Percentiles rank a stretch among this genome's conserved stretches.
These are phyloP conservation scores for Cercophora sp. DNA, from an alignment of 495 filamentous ascomycete genomes.

Conservation along the genomic window DNA sequence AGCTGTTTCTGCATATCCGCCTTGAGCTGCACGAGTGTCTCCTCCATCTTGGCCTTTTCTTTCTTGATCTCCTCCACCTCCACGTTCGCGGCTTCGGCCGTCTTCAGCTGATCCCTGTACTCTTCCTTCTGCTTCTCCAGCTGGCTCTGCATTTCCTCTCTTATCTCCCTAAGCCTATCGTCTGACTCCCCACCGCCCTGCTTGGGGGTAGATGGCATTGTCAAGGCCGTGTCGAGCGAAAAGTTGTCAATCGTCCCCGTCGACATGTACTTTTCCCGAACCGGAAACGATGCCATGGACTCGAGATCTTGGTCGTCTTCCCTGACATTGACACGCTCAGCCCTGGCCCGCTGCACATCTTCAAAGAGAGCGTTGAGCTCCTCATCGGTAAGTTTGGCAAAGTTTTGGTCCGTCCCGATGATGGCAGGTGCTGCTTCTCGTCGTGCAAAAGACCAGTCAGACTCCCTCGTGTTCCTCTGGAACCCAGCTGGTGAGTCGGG, in stretches of 20 bases:
- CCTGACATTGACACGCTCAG: slow-evolving; percentile 68
- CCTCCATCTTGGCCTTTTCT: slow-evolving; percentile 85
- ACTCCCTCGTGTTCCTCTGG: slow-evolving; percentile 66
- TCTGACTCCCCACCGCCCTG: slow-evolving; percentile 71
- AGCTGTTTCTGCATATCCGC: slow-evolving; percentile 82
- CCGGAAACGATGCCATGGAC: slow-evolving; percentile 79
- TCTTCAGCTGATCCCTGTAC: slow-evolving; percentile 75
- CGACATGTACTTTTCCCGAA: slow-evolving; percentile 94
- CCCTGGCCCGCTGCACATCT: slow-evolving; percentile 84
- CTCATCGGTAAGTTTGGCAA: slow-evolving; percentile 83
- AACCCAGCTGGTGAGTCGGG: slow-evolving; percentile 75
- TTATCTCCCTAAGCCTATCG: slow-evolving; percentile 66
- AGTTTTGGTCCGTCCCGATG: slow-evolving; percentile 87
- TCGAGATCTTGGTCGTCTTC: slow-evolving; percentile 86
- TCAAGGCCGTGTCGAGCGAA: slow-evolving; percentile 89
- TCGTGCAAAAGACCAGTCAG: slow-evolving; percentile 94
- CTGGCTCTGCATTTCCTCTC: slow-evolving; percentile 84
- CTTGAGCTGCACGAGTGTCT: slow-evolving; percentile 70
- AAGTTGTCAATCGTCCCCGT: slow-evolving; percentile 95
- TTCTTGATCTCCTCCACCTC: slow-evolving; percentile 80
- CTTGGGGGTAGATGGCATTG: slow-evolving; percentile 87
- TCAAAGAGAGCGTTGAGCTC: slow-evolving; percentile 94
- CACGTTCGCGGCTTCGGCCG: slow-evolving; percentile 69
- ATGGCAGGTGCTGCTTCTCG: slow-evolving; percentile 87
- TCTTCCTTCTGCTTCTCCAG: slow-evolving; percentile 83